Evolutionary conservation across 2,329 filamentous ascomycete genomes (phyloP).

Genomic region (Pseudocercospora eumusae): DNA sequence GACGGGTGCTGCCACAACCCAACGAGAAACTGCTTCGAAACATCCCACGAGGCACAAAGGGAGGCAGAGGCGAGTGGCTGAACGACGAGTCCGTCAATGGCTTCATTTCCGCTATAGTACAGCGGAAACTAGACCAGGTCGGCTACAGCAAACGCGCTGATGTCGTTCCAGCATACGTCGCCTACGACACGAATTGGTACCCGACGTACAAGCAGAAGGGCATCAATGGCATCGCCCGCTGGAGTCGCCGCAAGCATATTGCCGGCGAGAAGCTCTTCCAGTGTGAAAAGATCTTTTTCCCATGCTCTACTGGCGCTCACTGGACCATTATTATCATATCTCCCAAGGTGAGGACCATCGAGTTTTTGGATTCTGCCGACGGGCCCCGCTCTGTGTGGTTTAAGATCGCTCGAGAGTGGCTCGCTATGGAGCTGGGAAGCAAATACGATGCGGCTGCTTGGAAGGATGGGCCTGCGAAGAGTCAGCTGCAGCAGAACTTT

Average conservation of each 20-base stretch:
- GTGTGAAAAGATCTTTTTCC: constrained; percentile 69
- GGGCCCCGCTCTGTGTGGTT: constrained; percentile 40
- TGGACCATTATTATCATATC: constrained; percentile 73
- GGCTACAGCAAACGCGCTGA: constrained; percentile 54
- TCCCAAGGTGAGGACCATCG: constrained; percentile 60
- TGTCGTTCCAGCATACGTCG: constrained; percentile 59
- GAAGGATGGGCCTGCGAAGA: constrained; percentile 52
- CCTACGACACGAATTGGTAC: constrained; percentile 68
- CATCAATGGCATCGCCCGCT: constrained; percentile 53
- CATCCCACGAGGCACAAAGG: not conserved
- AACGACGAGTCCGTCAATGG: constrained; percentile 77
- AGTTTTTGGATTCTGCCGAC: constrained; percentile 70
- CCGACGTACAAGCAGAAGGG: constrained; percentile 55
- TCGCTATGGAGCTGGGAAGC: constrained; percentile 59
- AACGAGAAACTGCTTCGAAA: constrained; percentile 13
- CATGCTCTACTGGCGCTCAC: constrained; percentile 61
- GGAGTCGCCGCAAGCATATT: constrained; percentile 60
- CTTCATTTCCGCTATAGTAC: constrained; percentile 62
- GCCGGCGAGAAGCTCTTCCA: constrained; percentile 62
- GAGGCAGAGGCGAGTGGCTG: constrained; percentile 60
- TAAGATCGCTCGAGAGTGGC: constrained; percentile 51
- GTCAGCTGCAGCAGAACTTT: constrained; percentile 63
- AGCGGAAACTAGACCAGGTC: constrained; percentile 56
- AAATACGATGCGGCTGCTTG: constrained; percentile 62
- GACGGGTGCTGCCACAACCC: constrained; percentile 56